Evolutionary conservation across 192 early-diverging fungal genomes (phyloP).

Genomic region (Helicostylum pulchrum): DNA sequence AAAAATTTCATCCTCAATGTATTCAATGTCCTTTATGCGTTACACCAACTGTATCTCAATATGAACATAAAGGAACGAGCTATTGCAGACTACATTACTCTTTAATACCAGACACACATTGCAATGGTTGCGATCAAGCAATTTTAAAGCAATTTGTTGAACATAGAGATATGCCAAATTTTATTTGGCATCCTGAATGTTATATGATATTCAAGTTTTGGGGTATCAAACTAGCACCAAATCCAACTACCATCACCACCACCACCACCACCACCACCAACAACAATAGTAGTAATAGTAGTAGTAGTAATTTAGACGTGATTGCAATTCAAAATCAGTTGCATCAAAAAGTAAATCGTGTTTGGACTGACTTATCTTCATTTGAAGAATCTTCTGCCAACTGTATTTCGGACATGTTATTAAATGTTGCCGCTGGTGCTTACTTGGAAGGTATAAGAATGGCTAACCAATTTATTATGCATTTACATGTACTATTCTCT

Average conservation of each 20-base stretch:
- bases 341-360: conserved; percentile 82
- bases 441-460: conserved; percentile 67
- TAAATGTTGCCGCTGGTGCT: conserved; percentile 68
- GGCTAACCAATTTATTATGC: conserved; percentile 73
- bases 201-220: conserved; percentile 78
- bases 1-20: conserved; percentile 9
- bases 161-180: conserved; percentile 55
- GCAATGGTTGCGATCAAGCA: conserved; percentile 74
- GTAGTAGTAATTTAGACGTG: neutral
- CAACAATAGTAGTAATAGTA: too few species aligned
- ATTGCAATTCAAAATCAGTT: conserved; percentile 55
- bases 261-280: too few species aligned
- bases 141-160: conserved; percentile 84
- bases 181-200: conserved; percentile 84
- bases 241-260: neutral
- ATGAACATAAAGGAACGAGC: conserved; percentile 71
- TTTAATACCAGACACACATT: conserved; percentile 63
- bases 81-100: conserved; percentile 85
- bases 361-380: conserved; percentile 76
- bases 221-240: neutral
- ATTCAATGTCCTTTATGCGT: conserved; percentile 13
- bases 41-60: conserved; percentile 50
- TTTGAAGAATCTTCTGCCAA: conserved; percentile 88
- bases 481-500: conserved; percentile 77
- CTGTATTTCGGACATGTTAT: conserved; percentile 84